Percentiles rank a stretch among this genome's conserved stretches.
Evolutionary conservation across 352 stramenopile species (phyloP).

Genomic region (Pythium rishiriense): DNA sequence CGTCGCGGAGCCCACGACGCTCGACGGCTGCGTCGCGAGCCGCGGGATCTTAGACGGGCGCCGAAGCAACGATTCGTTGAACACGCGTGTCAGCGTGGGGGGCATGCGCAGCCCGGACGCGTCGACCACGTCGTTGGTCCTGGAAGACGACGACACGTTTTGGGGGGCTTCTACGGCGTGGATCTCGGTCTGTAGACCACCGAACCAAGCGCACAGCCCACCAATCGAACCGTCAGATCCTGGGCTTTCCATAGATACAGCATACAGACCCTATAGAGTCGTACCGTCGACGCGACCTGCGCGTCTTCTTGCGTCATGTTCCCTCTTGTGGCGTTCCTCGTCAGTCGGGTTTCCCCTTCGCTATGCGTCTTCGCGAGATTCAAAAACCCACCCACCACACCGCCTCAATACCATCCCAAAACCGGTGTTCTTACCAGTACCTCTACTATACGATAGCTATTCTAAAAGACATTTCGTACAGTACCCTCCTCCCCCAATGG

Average conservation of each 20-base stretch:
- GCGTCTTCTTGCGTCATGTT: conserved; percentile 8
- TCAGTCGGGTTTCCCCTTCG: conserved; percentile 11
- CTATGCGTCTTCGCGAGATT: conserved; percentile 5
- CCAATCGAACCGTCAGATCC: conserved; percentile 6
- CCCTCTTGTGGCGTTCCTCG: background rate
- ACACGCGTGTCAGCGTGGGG: background rate
- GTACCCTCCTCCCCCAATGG: background rate
- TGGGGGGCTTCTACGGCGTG: background rate
- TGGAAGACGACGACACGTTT: too few relatives aligned
- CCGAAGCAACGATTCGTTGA: conserved; percentile 8
- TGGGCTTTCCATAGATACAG: background rate
- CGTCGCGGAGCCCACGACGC: conserved; percentile 6
- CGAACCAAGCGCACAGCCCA: background rate
- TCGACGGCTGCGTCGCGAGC: conserved; percentile 13
- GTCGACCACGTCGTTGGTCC: background rate
- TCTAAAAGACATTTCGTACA: background rate
- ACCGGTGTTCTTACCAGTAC: conserved; percentile 5
- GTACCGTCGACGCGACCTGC: conserved; percentile 3
- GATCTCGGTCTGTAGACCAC: conserved; percentile 3
- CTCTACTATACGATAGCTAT: background rate
- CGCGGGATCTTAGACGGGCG: conserved; percentile 23
- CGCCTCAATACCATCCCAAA: background rate
- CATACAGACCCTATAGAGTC: background rate
- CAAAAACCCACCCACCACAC: background rate
- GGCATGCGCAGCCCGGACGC: background rate